phyloP scores from a whole-genome alignment of 768 basidiomycete species.

The Lentinus tigrinus region DNA sequence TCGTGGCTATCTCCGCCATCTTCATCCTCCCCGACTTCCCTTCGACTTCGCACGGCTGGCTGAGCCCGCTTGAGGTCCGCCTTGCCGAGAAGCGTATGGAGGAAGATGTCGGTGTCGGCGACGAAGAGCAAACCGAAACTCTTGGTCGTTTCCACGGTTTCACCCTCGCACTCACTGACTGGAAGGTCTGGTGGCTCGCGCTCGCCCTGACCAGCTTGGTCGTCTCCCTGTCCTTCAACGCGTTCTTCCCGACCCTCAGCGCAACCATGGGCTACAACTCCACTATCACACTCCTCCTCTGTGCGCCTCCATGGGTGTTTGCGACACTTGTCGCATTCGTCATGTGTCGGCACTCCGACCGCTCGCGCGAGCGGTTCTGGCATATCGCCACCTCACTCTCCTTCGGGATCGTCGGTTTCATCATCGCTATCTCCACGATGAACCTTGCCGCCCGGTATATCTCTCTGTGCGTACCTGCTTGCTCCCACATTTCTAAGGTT shows the following conservation, averaged over 20 bases:
- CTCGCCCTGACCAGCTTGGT: constrained; percentile 59
- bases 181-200: constrained; percentile 84
- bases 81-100: constrained; percentile 60
- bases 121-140: constrained; percentile 43
- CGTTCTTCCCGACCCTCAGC: constrained; percentile 76
- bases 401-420: constrained; percentile 66
- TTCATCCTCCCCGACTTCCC: constrained; percentile 79
- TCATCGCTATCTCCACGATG: constrained; percentile 64
- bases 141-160: constrained; percentile 46
- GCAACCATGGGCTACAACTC: constrained; percentile 66
- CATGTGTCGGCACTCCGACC: constrained; percentile 67
- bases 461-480: constrained; percentile 46
- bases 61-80: constrained; percentile 53
- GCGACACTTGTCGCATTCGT: constrained; percentile 56
- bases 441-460: constrained; percentile 62
- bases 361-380: constrained; percentile 64
- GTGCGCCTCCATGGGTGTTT: constrained; percentile 76
- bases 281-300: constrained; percentile 70
- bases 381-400: constrained; percentile 56
- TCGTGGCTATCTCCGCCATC: constrained; percentile 50
- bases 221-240: constrained; percentile 71
- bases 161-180: constrained; percentile 61
- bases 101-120: constrained; percentile 60
- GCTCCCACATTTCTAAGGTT: background rate
- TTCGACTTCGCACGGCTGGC: constrained; percentile 54